Evolutionary conservation across 768 basidiomycete species (phyloP).

Genomic region (Boletus rex-veris): DNA sequence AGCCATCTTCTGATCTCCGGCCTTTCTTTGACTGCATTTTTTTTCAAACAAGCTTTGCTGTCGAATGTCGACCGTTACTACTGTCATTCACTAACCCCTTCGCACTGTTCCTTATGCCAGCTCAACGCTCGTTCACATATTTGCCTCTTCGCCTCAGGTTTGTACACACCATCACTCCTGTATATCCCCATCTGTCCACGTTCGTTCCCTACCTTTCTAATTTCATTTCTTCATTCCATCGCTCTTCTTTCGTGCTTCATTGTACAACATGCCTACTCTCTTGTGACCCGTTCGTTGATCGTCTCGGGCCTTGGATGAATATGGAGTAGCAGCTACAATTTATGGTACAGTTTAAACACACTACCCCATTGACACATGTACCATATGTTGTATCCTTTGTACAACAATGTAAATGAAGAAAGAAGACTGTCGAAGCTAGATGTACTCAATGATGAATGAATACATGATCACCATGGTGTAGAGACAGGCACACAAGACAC

Average conservation of each 20-base stretch:
- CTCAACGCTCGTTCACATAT: constrained; percentile 5
- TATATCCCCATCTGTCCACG: not conserved
- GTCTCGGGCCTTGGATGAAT: not conserved
- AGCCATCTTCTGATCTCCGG: not conserved
- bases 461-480: too few species aligned
- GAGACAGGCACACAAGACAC: not conserved
- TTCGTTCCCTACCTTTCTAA: not conserved
- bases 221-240: not conserved
- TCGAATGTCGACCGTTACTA: not conserved
- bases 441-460: too few species aligned
- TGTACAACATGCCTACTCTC: constrained; percentile 14
- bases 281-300: constrained; percentile 12
- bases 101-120: not conserved
- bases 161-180: constrained; percentile 4
- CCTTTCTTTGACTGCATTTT: not conserved
- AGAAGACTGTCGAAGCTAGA: not conserved
- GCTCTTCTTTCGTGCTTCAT: constrained; percentile 4
- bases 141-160: not conserved
- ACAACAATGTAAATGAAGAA: constrained; percentile 23
- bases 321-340: constrained; percentile 12
- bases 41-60: not conserved
- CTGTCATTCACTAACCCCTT: constrained; percentile 5
- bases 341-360: constrained; percentile 15
- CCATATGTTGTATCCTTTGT: constrained; percentile 21
- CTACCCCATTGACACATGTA: constrained; percentile 16